Evolutionary conservation across 2,329 filamentous ascomycete genomes (phyloP).

Genomic region (Gaeumannomyces tritici): DNA sequence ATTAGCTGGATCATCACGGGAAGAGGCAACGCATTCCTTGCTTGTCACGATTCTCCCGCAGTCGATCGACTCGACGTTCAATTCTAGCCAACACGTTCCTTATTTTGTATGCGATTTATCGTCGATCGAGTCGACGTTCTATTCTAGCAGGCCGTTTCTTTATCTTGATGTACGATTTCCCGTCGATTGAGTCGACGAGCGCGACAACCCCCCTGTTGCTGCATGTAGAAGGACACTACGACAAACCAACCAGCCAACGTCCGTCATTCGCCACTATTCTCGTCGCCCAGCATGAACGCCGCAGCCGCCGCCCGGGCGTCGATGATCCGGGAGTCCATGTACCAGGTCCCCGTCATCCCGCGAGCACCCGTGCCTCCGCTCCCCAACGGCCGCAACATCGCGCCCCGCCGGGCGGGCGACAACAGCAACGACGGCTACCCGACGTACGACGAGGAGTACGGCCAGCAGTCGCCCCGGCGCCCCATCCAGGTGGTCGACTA

Average conservation of each 20-base stretch:
- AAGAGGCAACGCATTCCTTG: no score
- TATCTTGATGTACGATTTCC: no score
- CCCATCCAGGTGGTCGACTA: constrained; percentile 3
- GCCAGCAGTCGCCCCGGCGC: background rate
- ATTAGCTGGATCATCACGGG: background rate
- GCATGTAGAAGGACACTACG: background rate
- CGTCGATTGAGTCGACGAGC: no score
- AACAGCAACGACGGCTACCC: background rate
- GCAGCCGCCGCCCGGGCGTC: constrained; percentile 1
- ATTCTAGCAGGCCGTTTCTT: background rate
- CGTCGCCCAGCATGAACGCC: constrained; percentile 3
- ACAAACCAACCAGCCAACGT: background rate
- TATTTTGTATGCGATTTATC: no score
- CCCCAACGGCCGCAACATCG: background rate
- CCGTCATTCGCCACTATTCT: background rate
- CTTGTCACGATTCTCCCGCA: background rate
- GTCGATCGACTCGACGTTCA: background rate
- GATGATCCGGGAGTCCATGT: background rate
- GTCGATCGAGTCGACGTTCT: background rate
- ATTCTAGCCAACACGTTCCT: no score
- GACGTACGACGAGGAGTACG: background rate
- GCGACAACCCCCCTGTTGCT: no score
- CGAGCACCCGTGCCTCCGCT: background rate
- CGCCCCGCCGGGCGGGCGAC: background rate
- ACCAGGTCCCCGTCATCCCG: background rate